Evolutionary conservation across 2,329 filamentous ascomycete genomes (phyloP).

Genomic region (Arthrinium phaeospermum): DNA sequence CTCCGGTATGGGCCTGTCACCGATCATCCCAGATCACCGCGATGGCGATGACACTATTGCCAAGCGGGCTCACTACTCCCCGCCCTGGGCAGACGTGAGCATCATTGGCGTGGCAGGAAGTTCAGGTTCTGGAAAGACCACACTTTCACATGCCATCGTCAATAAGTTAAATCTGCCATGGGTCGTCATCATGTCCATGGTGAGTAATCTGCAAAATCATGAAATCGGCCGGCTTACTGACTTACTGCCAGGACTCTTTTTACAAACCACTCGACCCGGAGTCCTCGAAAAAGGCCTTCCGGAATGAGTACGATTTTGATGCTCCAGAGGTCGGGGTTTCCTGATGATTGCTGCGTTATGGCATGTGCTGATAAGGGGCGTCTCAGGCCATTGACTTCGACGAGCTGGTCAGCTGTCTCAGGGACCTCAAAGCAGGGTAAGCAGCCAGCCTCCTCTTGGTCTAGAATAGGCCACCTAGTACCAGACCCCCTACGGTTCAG

Average conservation of each 20-base stretch:
- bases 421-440: conserved; percentile 91
- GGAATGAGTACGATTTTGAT: conserved; percentile 95
- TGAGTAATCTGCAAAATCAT: conserved; percentile 46
- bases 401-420: conserved; percentile 76
- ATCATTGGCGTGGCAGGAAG: conserved; percentile 97
- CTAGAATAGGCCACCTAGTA: not conserved
- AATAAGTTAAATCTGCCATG: conserved; percentile 89
- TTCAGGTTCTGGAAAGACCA: conserved; percentile 95
- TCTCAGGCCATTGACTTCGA: conserved; percentile 88
- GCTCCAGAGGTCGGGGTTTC: conserved; percentile 68
- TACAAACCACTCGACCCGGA: conserved; percentile 88
- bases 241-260: conserved; percentile 82
- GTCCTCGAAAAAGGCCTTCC: conserved; percentile 80
- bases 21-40: conserved; percentile 39
- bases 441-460: conserved; percentile 29
- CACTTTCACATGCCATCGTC: conserved; percentile 89
- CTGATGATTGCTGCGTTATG: conserved; percentile 19
- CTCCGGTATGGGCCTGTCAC: conserved; percentile 33
- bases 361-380: conserved; percentile 30
- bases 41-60: conserved; percentile 50
- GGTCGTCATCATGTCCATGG: conserved; percentile 98
- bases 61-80: conserved; percentile 78
- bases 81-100: conserved; percentile 94
- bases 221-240: conserved; percentile 26
- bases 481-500: not conserved